phyloP scores from a whole-genome alignment of 768 basidiomycete species.

The Postia placenta region DNA sequence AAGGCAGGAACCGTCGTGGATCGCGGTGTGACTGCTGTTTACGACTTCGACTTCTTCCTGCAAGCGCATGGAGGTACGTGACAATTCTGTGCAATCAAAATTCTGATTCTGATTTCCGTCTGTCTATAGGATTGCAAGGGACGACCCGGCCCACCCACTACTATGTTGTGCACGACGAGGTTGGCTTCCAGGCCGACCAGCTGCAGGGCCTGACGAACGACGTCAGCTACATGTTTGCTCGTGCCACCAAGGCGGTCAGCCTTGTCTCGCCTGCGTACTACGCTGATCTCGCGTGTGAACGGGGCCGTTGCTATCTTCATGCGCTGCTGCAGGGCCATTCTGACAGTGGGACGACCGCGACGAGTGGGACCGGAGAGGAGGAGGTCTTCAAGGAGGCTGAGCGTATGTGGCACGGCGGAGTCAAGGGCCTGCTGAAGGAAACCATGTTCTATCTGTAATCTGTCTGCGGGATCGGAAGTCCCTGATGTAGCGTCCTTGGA shows the following conservation, averaged over 20 bases:
- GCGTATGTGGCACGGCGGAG: slow-evolving; percentile 50
- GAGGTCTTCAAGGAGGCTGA: slow-evolving; percentile 49
- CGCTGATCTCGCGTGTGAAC: slow-evolving; percentile 46
- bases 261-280: slow-evolving; percentile 40
- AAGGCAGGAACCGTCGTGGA: slow-evolving; percentile 50
- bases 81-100: not conserved
- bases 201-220: slow-evolving; percentile 51
- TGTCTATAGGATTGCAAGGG: slow-evolving; percentile 40
- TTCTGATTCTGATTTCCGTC: not conserved
- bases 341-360: slow-evolving; percentile 24
- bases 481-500: not conserved
- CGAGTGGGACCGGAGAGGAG: slow-evolving; percentile 34
- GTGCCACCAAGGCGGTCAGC: slow-evolving; percentile 51
- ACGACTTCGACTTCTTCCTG: slow-evolving; percentile 51
- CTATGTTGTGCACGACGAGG: slow-evolving; percentile 51
- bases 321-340: slow-evolving; percentile 40
- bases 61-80: slow-evolving; percentile 27
- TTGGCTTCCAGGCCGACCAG: slow-evolving; percentile 39
- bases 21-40: slow-evolving; percentile 46
- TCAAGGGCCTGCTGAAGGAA: slow-evolving; percentile 48
- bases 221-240: slow-evolving; percentile 50
- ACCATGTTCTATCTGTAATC: slow-evolving; percentile 77
- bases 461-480: too few relatives aligned
- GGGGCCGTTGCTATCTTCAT: slow-evolving; percentile 47
- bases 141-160: slow-evolving; percentile 51